Percentiles rank a stretch among this genome's conserved stretches.
Evolutionary conservation across 2,329 filamentous ascomycete species (phyloP).

Genomic region (Corniculantispora saksenae): DNA sequence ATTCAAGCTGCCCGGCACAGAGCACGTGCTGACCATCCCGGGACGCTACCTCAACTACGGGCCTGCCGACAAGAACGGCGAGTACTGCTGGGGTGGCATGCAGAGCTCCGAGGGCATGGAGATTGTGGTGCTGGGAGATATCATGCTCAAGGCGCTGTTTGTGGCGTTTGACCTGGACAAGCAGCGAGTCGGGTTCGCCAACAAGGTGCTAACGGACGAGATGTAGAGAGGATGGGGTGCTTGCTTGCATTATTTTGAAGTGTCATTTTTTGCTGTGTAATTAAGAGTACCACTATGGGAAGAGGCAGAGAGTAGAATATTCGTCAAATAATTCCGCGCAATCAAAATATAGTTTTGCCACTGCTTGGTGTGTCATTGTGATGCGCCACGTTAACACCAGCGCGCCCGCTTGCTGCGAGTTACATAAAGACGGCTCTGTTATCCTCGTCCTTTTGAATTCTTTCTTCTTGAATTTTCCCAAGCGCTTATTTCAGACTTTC

Average conservation of each 20-base stretch:
- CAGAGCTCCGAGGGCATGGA: slow-evolving; percentile 53
- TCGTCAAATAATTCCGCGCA: background rate
- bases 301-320: background rate
- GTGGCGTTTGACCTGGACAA: slow-evolving; percentile 65
- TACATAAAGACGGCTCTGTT: too few relatives aligned
- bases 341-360: background rate
- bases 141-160: slow-evolving; percentile 77
- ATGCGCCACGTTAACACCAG: too few relatives aligned
- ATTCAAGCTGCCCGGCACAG: slow-evolving; percentile 52
- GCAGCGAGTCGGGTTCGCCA: slow-evolving; percentile 44
- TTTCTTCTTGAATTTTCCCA: too few relatives aligned
- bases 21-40: slow-evolving; percentile 53
- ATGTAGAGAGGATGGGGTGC: slow-evolving; percentile 6
- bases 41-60: slow-evolving; percentile 59
- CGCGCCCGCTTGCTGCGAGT: too few relatives aligned
- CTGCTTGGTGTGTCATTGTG: background rate
- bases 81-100: slow-evolving; percentile 73
- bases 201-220: slow-evolving; percentile 39
- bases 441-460: too few relatives aligned
- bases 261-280: slow-evolving; percentile 15
- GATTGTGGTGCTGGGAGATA: slow-evolving; percentile 72
- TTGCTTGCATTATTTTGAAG: background rate
- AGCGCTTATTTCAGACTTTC: too few relatives aligned
- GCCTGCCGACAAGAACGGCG: slow-evolving; percentile 46
- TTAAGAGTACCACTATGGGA: background rate